phyloP scores from a whole-genome alignment of 2,329 filamentous ascomycete species.

The Eutypa lata region DNA sequence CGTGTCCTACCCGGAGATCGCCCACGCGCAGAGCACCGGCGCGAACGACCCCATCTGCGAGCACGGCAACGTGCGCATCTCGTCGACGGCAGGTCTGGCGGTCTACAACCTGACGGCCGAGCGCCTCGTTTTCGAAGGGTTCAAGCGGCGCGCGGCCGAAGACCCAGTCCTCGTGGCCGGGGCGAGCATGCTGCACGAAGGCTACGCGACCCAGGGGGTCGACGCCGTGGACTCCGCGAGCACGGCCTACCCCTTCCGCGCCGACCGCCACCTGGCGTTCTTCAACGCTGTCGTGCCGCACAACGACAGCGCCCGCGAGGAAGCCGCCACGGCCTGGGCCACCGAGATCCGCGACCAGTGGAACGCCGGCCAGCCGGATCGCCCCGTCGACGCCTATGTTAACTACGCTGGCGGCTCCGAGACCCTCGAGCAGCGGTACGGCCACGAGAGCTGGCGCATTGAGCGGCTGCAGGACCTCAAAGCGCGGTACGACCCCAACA shows the following conservation, averaged over 20 bases:
- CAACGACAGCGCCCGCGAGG: neutral
- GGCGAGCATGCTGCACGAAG: constrained; percentile 14
- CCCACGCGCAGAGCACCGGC: neutral
- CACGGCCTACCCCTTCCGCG: constrained; percentile 14
- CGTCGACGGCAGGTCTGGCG: neutral
- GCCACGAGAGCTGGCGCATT: constrained; percentile 6
- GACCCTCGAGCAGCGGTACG: constrained; percentile 3
- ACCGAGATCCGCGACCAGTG: constrained; percentile 1
- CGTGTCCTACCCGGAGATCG: neutral
- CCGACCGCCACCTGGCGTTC: neutral
- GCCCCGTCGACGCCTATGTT: neutral
- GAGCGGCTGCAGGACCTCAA: constrained; percentile 1
- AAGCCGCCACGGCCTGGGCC: neutral
- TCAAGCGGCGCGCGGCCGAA: constrained; percentile 5
- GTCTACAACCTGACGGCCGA: constrained; percentile 17
- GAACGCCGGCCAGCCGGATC: neutral
- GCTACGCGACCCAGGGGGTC: constrained; percentile 17
- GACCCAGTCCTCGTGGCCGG: constrained; percentile 4
- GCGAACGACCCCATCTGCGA: neutral
- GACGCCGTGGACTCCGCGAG: constrained; percentile 2
- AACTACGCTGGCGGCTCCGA: constrained; percentile 4
- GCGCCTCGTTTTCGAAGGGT: constrained; percentile 15
- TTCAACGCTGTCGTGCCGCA: neutral
- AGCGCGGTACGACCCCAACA: constrained; percentile 2
- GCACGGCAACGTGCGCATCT: neutral